Evolutionary conservation across 108 stramenopile species (phyloP).

Genomic region (Nannochloropsis oceanica): DNA sequence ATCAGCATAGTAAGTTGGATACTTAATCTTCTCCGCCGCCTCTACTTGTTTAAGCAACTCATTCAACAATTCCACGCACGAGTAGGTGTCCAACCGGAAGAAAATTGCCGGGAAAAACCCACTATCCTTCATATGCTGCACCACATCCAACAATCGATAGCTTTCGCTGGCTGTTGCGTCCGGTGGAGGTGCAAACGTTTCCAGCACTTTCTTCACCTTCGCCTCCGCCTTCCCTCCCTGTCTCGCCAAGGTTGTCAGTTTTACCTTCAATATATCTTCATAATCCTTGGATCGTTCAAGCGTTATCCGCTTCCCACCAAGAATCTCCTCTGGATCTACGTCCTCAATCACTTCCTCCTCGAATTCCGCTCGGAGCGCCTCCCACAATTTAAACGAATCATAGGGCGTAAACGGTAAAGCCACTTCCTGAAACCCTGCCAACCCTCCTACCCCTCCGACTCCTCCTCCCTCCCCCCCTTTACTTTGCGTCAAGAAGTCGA

Average conservation of each 20-base stretch:
- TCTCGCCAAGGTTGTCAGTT: constrained; percentile 55
- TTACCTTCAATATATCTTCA: constrained; percentile 73
- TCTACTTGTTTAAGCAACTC: constrained; percentile 69
- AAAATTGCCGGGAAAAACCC: constrained; percentile 84
- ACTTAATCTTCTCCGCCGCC: constrained; percentile 67
- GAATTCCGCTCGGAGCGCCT: constrained; percentile 44
- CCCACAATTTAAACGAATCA: constrained; percentile 87
- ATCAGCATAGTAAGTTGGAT: constrained; percentile 59
- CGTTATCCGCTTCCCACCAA: constrained; percentile 72
- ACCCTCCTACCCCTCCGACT: background rate
- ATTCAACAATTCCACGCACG: constrained; percentile 91
- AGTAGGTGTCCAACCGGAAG: constrained; percentile 95
- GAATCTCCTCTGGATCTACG: constrained; percentile 81
- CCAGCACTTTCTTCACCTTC: background rate
- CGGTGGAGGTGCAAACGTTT: background rate
- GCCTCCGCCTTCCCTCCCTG: constrained; percentile 2
- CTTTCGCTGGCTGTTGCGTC: background rate
- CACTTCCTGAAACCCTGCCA: constrained; percentile 39
- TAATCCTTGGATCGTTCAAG: constrained; percentile 89
- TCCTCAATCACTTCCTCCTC: constrained; percentile 61
- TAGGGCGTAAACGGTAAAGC: constrained; percentile 81
- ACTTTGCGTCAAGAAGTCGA: constrained; percentile 57
- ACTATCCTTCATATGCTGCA: constrained; percentile 45
- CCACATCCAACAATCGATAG: background rate
- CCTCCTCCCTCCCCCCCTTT: constrained; percentile 27